phyloP scores from a whole-genome alignment of 345 rosid genomes.

The Eucalyptus erythrocorys region DNA sequence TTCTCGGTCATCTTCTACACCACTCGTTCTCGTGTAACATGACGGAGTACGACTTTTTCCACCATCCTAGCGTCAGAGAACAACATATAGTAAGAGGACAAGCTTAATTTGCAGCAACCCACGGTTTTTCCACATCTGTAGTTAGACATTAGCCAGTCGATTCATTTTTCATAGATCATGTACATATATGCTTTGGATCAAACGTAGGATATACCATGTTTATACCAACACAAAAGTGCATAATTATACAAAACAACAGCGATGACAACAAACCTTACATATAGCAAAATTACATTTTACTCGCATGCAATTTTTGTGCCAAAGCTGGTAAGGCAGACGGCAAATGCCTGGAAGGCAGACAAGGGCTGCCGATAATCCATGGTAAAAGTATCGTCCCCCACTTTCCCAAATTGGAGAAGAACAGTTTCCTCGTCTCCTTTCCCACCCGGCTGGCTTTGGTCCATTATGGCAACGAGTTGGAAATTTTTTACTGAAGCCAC shows the following conservation, averaged over 20 bases:
- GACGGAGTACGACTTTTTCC: not conserved
- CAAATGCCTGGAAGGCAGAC: slow-evolving; percentile 91
- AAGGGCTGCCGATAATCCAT: slow-evolving; percentile 92
- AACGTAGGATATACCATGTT: not conserved
- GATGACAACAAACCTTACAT: not conserved
- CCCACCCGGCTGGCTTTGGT: slow-evolving; percentile 73
- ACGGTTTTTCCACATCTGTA: not conserved
- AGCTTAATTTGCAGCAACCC: not conserved
- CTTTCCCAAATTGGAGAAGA: slow-evolving; percentile 88
- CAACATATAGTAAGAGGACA: not conserved
- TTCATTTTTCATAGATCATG: not conserved
- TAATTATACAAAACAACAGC: not conserved
- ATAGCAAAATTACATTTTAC: slow-evolving; percentile 10
- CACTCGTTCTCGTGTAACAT: not conserved
- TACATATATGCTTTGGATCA: not conserved
- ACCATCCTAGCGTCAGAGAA: not conserved
- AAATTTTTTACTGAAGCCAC: slow-evolving; percentile 94
- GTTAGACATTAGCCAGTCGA: not conserved
- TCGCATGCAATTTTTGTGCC: slow-evolving; percentile 96
- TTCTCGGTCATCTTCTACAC: not conserved
- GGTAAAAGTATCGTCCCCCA: slow-evolving; percentile 75
- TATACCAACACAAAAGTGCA: not conserved
- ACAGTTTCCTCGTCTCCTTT: slow-evolving; percentile 89
- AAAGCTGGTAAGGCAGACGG: slow-evolving; percentile 89
- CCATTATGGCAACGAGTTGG: slow-evolving; percentile 68